Percentiles rank a stretch among this genome's conserved stretches.
These are phyloP conservation scores for Agrostemma githago DNA, from an alignment of 148 eudicot species.

Conservation along the genomic window DNA sequence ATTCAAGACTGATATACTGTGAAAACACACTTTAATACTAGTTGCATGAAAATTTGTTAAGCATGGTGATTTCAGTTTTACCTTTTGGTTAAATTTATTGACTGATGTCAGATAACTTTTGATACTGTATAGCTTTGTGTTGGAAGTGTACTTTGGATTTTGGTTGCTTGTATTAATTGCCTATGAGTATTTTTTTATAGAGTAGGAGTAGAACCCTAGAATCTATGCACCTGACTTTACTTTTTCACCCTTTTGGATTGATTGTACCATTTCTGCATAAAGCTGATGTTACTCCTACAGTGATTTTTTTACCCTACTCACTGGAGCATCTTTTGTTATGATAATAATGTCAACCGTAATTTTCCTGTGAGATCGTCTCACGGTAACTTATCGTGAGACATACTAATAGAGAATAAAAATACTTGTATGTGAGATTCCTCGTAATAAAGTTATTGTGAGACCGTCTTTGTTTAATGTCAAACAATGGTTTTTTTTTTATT, in stretches of 20 bases:
- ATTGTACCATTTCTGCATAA: conserved; percentile 16
- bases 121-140: background rate
- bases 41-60: background rate
- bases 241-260: background rate
- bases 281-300: conserved; percentile 6
- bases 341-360: too few species aligned
- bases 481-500: too few species aligned
- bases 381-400: too few species aligned
- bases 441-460: too few species aligned
- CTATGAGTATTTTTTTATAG: background rate
- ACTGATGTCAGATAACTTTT: conserved; percentile 13
- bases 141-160: background rate
- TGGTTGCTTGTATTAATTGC: conserved; percentile 12
- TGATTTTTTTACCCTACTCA: conserved; percentile 4
- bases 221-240: background rate
- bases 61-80: conserved; percentile 4
- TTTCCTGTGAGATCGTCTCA: too few species aligned
- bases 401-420: too few species aligned
- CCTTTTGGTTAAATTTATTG: background rate
- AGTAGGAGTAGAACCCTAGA: too few species aligned
- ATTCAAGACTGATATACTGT: too few species aligned
- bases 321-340: background rate
- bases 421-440: too few species aligned
- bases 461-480: too few species aligned
- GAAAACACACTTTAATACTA: background rate